phyloP scores from a whole-genome alignment of 257 asterid genomes.

The Pogostemon cablin region DNA sequence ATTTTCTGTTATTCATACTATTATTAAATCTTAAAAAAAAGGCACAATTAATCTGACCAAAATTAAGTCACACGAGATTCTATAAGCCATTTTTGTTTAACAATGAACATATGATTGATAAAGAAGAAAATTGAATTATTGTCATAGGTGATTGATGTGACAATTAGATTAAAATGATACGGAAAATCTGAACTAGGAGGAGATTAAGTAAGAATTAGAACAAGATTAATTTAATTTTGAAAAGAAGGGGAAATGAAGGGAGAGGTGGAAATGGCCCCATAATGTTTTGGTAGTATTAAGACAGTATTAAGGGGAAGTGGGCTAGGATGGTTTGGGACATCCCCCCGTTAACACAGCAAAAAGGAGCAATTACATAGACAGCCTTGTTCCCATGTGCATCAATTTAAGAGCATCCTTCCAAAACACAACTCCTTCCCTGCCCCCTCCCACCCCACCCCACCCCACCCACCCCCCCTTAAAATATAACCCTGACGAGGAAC shows the following conservation, averaged over 20 bases:
- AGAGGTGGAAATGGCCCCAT: constrained; percentile 65
- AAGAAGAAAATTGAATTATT: no score
- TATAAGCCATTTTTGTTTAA: no score
- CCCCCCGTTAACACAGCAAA: constrained; percentile 61
- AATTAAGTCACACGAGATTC: no score
- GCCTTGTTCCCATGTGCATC: constrained; percentile 79
- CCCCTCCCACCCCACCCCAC: background rate
- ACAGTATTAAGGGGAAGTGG: constrained; percentile 65
- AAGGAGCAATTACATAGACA: constrained; percentile 59
- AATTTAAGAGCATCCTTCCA: constrained; percentile 78
- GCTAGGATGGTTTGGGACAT: constrained; percentile 67
- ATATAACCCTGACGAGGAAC: constrained; percentile 12
- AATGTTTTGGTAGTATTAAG: constrained; percentile 68
- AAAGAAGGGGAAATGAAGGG: constrained; percentile 19
- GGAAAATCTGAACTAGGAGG: background rate
- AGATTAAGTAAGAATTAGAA: background rate
- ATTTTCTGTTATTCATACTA: no score
- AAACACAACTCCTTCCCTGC: constrained; percentile 52
- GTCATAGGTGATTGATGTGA: no score
- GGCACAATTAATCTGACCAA: no score
- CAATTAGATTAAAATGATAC: background rate
- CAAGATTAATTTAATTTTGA: background rate
- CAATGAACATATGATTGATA: no score
- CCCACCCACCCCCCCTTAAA: constrained; percentile 6
- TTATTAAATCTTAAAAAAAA: no score